Evolutionary conservation across 306 rosid genomes (phyloP).

Genomic region (Notholithocarpus densiflorus): DNA sequence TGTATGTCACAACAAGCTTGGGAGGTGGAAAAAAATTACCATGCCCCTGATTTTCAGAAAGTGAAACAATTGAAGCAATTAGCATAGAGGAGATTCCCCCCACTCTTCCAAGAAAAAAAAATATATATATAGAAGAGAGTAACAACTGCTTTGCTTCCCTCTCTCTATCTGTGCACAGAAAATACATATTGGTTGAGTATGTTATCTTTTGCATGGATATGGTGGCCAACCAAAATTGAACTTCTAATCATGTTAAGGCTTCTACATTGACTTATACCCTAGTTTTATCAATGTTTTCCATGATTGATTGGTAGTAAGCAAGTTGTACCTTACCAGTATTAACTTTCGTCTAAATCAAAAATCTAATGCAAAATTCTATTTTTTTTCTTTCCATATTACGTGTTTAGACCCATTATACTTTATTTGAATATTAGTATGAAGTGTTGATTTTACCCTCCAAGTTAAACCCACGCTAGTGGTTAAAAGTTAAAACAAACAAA

Average conservation of each 20-base stretch:
- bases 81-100: neutral
- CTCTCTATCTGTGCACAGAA: neutral
- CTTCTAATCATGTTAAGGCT: neutral
- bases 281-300: neutral
- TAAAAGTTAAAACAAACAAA: too few species aligned
- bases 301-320: too few species aligned
- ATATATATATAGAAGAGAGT: too few species aligned
- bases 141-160: neutral
- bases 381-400: too few species aligned
- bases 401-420: too few species aligned
- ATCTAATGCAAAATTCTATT: too few species aligned
- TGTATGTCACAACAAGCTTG: constrained; percentile 93
- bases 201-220: neutral
- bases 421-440: too few species aligned
- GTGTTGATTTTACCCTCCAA: too few species aligned
- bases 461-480: too few species aligned
- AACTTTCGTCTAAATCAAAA: too few species aligned
- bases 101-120: too few species aligned
- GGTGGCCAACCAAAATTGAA: neutral
- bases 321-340: too few species aligned
- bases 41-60: constrained; percentile 53
- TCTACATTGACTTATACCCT: neutral
- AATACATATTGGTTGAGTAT: neutral
- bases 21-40: constrained; percentile 87
- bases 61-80: constrained; percentile 71